Conservation (phyloP, 1,139 yeast genomes). For the Taphrina sp. region DNA sequence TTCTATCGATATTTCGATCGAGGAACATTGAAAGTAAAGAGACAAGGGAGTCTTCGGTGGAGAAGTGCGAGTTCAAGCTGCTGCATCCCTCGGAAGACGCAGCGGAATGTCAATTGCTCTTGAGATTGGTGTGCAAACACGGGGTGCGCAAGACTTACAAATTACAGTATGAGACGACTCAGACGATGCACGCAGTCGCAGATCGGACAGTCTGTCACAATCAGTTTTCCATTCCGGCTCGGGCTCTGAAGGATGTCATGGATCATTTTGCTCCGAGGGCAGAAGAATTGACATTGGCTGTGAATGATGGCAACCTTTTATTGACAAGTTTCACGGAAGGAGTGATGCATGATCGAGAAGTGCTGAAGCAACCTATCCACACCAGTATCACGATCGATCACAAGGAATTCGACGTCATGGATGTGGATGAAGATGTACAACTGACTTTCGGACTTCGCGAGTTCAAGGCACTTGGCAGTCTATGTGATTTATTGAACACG, state of each 20-base stretch:
- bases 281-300: slow-evolving; percentile 42
- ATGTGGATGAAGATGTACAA: slow-evolving; percentile 38
- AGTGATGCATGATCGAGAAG: slow-evolving; percentile 38
- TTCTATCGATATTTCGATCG: slow-evolving; percentile 37
- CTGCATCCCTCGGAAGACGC: slow-evolving; percentile 28
- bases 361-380: slow-evolving; percentile 42
- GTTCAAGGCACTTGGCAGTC: slow-evolving; percentile 38
- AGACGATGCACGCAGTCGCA: slow-evolving; percentile 39
- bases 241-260: slow-evolving; percentile 39
- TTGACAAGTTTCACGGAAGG: slow-evolving; percentile 42
- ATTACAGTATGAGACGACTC: slow-evolving; percentile 40
- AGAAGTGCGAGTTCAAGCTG: slow-evolving; percentile 36
- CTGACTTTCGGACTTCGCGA: slow-evolving; percentile 43
- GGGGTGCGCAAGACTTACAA: slow-evolving; percentile 40
- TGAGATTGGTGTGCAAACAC: slow-evolving; percentile 34
- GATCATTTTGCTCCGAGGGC: slow-evolving; percentile 42
- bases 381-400: slow-evolving; percentile 40
- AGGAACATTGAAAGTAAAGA: slow-evolving; percentile 34
- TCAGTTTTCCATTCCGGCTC: slow-evolving; percentile 40
- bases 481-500: slow-evolving; percentile 6
- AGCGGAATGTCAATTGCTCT: slow-evolving; percentile 35
- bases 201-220: slow-evolving; percentile 38
- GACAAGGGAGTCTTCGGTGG: slow-evolving; percentile 37
- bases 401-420: slow-evolving; percentile 40
- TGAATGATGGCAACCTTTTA: slow-evolving; percentile 36